A percentile compares a stretch with the other conserved stretches of the same genome.
phyloP scores from a whole-genome alignment of 768 basidiomycete species.

The Termitomyces heimii region DNA sequence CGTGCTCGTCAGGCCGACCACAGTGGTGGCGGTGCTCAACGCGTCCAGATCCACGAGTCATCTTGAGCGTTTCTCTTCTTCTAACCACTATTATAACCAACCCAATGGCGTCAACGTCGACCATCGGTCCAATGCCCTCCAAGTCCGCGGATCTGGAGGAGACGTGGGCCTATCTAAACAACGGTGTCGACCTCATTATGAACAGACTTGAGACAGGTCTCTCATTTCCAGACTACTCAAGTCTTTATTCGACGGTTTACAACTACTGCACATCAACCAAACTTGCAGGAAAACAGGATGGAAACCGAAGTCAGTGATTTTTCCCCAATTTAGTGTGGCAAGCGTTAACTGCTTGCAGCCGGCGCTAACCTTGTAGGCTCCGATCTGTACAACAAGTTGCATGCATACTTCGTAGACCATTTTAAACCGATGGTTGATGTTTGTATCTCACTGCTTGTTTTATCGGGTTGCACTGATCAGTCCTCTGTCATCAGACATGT shows the following conservation, averaged over 20 bases:
- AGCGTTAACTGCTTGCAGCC: slow-evolving; percentile 35
- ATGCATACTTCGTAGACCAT: slow-evolving; percentile 83
- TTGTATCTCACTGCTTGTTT: slow-evolving; percentile 10
- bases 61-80: background rate
- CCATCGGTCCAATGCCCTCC: slow-evolving; percentile 47
- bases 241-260: slow-evolving; percentile 87
- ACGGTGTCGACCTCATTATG: slow-evolving; percentile 89
- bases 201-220: slow-evolving; percentile 80
- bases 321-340: slow-evolving; percentile 5
- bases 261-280: slow-evolving; percentile 96
- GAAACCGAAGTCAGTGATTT: slow-evolving; percentile 59
- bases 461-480: background rate
- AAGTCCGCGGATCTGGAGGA: slow-evolving; percentile 73
- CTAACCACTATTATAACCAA: background rate
- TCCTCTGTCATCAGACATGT: slow-evolving; percentile 49
- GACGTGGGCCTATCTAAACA: slow-evolving; percentile 82
- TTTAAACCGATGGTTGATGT: slow-evolving; percentile 62
- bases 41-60: slow-evolving; percentile 10
- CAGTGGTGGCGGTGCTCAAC: slow-evolving; percentile 9
- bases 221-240: slow-evolving; percentile 68
- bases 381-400: slow-evolving; percentile 93
- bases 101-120: slow-evolving; percentile 8
- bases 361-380: slow-evolving; percentile 98
- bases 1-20: background rate
- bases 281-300: slow-evolving; percentile 59